Evolutionary conservation across 441 rosid genomes (phyloP).

Genomic region (Mallotus japonicus): DNA sequence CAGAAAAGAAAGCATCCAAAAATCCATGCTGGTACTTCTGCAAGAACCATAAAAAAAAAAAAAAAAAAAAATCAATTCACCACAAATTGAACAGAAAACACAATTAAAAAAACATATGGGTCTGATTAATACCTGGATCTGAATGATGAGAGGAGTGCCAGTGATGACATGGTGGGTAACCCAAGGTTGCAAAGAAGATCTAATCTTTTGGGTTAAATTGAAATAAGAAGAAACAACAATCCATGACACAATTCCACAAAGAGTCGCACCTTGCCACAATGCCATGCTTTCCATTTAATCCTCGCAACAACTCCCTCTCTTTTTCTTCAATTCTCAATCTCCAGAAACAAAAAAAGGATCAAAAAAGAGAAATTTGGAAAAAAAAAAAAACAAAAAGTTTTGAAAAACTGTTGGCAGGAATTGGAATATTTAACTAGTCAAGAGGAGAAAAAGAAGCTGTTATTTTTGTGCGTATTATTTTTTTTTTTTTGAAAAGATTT

Average conservation of each 20-base stretch:
- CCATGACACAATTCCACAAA: slow-evolving; percentile 71
- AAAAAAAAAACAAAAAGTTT: not conserved
- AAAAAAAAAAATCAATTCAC: not conserved
- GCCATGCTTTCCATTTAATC: slow-evolving; percentile 63
- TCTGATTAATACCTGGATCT: slow-evolving; percentile 65
- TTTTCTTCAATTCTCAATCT: not conserved
- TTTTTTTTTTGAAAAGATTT: not conserved
- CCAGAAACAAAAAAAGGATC: not conserved
- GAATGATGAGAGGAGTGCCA: slow-evolving; percentile 56
- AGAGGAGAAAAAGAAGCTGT: not conserved
- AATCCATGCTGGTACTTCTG: slow-evolving; percentile 66
- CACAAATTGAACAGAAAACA: not conserved
- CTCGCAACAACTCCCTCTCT: slow-evolving; percentile 12
- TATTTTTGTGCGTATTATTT: too few relatives aligned
- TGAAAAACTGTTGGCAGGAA: not conserved
- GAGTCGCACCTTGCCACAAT: slow-evolving; percentile 66
- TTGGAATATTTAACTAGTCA: not conserved
- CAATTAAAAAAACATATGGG: slow-evolving; percentile 11
- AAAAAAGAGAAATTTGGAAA: not conserved
- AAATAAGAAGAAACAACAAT: slow-evolving; percentile 60
- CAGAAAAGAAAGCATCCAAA: slow-evolving; percentile 78
- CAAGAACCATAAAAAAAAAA: slow-evolving; percentile 16
- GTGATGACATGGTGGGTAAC: slow-evolving; percentile 53
- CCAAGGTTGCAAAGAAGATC: slow-evolving; percentile 74
- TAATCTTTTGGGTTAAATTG: slow-evolving; percentile 58